Conservation (phyloP, 148 eudicot genomes). For the Rhododendron molle region DNA sequence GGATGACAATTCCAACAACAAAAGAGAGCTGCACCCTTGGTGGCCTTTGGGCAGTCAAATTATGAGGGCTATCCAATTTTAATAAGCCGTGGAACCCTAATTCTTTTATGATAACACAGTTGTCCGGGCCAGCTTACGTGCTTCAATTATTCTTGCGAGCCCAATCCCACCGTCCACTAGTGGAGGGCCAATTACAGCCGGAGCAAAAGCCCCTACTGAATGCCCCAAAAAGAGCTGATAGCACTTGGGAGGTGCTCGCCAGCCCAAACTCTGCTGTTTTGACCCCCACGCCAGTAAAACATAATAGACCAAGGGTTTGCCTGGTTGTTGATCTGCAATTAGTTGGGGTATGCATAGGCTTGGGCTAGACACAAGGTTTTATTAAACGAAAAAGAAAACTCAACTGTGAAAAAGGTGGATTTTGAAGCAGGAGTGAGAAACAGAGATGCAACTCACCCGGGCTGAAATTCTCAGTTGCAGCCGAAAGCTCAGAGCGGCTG, state of each 20-base stretch:
- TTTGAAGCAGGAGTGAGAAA: background rate
- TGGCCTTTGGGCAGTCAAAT: background rate
- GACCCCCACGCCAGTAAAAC: background rate
- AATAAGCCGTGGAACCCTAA: background rate
- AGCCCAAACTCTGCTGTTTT: background rate
- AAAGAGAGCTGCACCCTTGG: background rate
- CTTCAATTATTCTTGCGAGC: no score
- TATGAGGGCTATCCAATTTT: background rate
- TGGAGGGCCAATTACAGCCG: no score
- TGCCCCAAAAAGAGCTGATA: no score
- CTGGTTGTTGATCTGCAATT: no score
- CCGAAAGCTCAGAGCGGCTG: constrained; percentile 12
- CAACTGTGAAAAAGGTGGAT: background rate
- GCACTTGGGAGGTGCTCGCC: background rate
- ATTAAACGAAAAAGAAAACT: background rate
- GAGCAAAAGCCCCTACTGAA: no score
- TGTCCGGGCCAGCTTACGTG: no score
- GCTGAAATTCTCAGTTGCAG: constrained; percentile 20
- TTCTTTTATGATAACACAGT: background rate
- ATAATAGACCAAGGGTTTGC: background rate
- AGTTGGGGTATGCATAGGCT: no score
- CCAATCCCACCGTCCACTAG: no score
- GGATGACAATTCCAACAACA: background rate
- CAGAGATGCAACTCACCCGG: constrained; percentile 1
- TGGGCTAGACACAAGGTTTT: background rate